Evolutionary conservation across 768 basidiomycete species (phyloP), one percentile per base, ranked within the genome.

Genomic region (Amanita polypyramis): DNA sequence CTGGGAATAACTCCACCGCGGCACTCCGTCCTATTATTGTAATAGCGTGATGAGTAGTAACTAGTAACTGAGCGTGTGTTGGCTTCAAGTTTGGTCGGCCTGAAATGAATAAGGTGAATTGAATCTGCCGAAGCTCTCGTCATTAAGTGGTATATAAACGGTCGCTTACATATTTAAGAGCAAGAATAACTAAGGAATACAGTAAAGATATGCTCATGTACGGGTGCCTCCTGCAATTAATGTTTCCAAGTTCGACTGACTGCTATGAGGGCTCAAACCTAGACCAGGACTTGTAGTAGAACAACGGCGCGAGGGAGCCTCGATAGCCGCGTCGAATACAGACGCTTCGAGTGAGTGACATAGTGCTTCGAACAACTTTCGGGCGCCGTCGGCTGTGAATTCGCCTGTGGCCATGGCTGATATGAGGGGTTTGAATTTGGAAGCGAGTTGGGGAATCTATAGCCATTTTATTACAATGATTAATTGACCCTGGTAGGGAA

Each of bases 351-450:
- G 58, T 5, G 71, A 62, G 47, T 67, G 66, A 51, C 69, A 71
- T 5, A 74, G 57, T 9, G 73, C 71, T 51, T 77, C 75, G 47
- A 76, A 75, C 39, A 75, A 60, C 43, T 70, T 70, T 9, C 70
- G 65, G 1, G 73, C 60, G 43, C 71, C 73, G 32, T 78, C 72
- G 1, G 74, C 74, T n/a, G 63, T 66, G 52, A 75, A 75, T 21
- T 64, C 66, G 23, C 72, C 71, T 2, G 63, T 54, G 0, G 56
- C 63, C 75, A 78, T 77, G n/a, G 70, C 68, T 32, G 65, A 67
- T 9, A 71, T 66, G 8, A 78, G 60, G 0, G 70, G 60, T 33
- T 66, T 69, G 49, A 75, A 59, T 47, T 73, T 75, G 1, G 51
- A 45, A 3, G 61, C 56, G 11, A 77, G 62, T 41, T 56, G 60